Conservation (phyloP, 805 yeast species). For the Candida saitoana region DNA sequence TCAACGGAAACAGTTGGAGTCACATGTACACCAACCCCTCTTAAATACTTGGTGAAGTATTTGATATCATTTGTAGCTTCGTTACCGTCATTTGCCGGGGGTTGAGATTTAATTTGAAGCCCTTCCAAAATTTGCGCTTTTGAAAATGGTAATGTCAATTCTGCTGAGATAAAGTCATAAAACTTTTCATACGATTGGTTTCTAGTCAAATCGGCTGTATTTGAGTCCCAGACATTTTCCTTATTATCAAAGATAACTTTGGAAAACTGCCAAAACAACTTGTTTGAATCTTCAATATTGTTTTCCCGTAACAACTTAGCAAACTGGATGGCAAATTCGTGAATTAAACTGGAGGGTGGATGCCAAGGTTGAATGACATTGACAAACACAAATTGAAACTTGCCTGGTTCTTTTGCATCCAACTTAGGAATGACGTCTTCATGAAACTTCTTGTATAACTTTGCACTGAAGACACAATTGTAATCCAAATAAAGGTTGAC, state of each 20-base stretch:
- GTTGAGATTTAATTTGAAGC: conserved; percentile 28
- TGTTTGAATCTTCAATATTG: conserved; percentile 15
- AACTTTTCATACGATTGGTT: conserved; percentile 52
- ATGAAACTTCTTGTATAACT: conserved; percentile 54
- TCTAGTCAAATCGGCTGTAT: conserved; percentile 50
- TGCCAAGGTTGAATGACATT: conserved; percentile 93
- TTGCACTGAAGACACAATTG: conserved; percentile 72
- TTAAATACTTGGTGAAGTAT: conserved; percentile 65
- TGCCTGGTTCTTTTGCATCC: conserved; percentile 40
- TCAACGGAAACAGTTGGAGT: conserved; percentile 75
- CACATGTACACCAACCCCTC: conserved; percentile 79
- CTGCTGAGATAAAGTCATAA: conserved; percentile 35
- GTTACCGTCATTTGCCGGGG: conserved; percentile 52
- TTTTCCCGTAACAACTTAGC: conserved; percentile 54
- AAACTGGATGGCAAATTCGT: conserved; percentile 70
- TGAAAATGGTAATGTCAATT: conserved; percentile 25
- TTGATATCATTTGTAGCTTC: conserved; percentile 59
- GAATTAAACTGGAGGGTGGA: conserved; percentile 60
- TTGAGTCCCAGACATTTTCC: conserved; percentile 57
- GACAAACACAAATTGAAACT: conserved; percentile 58
- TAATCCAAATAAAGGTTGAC: conserved; percentile 70
- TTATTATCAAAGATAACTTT: conserved; percentile 53
- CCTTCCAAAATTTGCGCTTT: conserved; percentile 31
- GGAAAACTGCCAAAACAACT: conserved; percentile 46
- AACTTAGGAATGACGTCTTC: conserved; percentile 51